A percentile compares a stretch with the other conserved stretches of the same genome.
Evolutionary conservation across 1,284 basidiomycete genomes (phyloP).

Genomic region (Ganoderma lingzhi): DNA sequence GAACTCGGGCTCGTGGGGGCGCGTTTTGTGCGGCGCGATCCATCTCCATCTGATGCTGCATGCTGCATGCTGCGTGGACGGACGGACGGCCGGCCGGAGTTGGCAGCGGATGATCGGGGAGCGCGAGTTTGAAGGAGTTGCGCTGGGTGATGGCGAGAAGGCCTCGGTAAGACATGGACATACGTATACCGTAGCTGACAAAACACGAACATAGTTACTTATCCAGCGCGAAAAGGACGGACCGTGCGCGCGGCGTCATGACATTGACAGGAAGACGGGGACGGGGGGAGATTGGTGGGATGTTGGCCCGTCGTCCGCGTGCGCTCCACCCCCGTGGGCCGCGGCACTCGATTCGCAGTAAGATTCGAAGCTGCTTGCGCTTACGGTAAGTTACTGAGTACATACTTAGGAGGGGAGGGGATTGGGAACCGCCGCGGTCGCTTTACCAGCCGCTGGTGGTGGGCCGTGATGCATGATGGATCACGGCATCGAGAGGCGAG

Average conservation of each 20-base stretch:
- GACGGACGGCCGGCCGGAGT: not conserved
- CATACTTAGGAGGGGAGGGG: not conserved
- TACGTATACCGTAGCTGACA: not conserved
- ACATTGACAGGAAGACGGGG: not conserved
- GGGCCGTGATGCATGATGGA: not conserved
- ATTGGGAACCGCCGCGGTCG: not conserved
- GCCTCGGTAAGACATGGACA: not conserved
- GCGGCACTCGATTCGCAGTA: not conserved
- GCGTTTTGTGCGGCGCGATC: not conserved
- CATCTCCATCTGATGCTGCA: not conserved
- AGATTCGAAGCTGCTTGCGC: too few relatives aligned
- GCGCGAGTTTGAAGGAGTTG: not conserved
- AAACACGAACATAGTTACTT: not conserved
- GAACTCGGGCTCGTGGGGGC: not conserved
- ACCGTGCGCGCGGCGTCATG: not conserved
- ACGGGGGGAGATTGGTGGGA: not conserved
- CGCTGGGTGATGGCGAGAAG: conserved; percentile 1
- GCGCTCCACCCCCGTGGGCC: not conserved
- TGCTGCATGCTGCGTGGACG: too few relatives aligned
- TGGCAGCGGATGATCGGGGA: not conserved
- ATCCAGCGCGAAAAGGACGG: not conserved
- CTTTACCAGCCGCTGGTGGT: not conserved
- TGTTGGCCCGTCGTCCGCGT: not conserved
- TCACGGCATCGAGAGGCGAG: not conserved
- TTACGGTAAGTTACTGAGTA: too few relatives aligned